Evolutionary conservation across 2,329 filamentous ascomycete genomes (phyloP).

Genomic region (Botrytis squamosa): DNA sequence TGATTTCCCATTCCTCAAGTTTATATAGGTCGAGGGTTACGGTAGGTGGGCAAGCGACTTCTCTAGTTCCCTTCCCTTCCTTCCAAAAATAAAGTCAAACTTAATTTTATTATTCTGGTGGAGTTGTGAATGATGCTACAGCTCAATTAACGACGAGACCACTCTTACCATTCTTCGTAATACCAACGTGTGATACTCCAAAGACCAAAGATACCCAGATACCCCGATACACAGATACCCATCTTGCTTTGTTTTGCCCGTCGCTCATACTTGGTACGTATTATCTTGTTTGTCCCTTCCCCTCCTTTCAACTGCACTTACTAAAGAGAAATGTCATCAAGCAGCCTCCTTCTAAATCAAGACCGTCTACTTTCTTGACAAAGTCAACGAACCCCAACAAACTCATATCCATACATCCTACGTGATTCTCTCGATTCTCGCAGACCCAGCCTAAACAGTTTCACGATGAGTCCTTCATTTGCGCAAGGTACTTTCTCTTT

Average conservation of each 20-base stretch:
- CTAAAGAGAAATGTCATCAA: not conserved
- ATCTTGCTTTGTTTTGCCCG: not conserved
- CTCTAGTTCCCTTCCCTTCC: not conserved
- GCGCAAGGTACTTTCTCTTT: constrained; percentile 11
- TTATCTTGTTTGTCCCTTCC: not conserved
- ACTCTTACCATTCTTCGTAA: not conserved
- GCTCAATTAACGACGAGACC: not conserved
- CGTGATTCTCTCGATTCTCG: not conserved
- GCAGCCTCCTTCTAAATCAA: not conserved
- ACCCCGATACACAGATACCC: not conserved
- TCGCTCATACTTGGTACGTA: not conserved
- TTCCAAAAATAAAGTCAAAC: not conserved
- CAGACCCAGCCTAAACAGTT: not conserved
- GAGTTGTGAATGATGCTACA: not conserved
- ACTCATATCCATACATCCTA: not conserved
- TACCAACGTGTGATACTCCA: not conserved
- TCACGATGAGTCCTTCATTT: constrained; percentile 15
- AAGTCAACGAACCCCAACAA: not conserved
- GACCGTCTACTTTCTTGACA: not conserved
- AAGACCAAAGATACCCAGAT: not conserved
- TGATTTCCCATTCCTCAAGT: not conserved
- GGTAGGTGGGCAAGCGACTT: not conserved
- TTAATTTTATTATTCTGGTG: not conserved
- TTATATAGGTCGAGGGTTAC: not conserved
- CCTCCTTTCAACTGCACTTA: not conserved